A percentile compares a stretch with the other conserved stretches of the same genome.
Evolutionary conservation across 2,329 filamentous ascomycete genomes (phyloP).

Genomic region (Aspergillus sp.): DNA sequence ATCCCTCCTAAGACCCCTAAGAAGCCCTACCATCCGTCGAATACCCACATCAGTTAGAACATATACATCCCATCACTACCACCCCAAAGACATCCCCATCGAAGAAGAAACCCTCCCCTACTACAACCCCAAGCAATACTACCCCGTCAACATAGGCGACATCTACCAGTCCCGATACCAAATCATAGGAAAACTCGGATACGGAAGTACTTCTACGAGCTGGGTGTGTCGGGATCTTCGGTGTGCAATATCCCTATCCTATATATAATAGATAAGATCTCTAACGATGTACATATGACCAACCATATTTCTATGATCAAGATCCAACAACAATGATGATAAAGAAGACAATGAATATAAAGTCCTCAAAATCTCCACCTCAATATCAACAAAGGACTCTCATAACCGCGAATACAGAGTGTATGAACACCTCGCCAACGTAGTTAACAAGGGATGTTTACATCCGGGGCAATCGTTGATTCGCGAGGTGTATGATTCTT

Average conservation of each 20-base stretch:
- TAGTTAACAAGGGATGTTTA: conserved; percentile 16
- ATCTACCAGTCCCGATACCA: conserved; percentile 42
- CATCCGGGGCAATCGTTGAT: conserved; percentile 31
- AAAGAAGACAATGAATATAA: conserved; percentile 23
- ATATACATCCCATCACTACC: too few relatives aligned
- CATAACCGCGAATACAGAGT: conserved; percentile 29
- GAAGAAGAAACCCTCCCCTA: conserved; percentile 36
- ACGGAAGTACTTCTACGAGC: conserved; percentile 46
- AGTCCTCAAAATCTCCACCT: conserved; percentile 36
- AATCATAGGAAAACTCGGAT: conserved; percentile 43
- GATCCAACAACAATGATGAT: too few relatives aligned
- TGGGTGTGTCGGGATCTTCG: conserved; percentile 47
- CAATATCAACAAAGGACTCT: conserved; percentile 11
- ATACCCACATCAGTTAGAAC: too few relatives aligned
- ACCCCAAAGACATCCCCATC: neutral
- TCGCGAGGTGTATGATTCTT: conserved; percentile 35
- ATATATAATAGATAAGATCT: neutral
- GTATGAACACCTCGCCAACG: conserved; percentile 29
- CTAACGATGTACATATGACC: neutral
- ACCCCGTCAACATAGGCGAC: conserved; percentile 43
- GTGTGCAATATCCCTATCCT: conserved; percentile 15
- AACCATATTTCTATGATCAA: neutral
- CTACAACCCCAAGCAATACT: conserved; percentile 41
- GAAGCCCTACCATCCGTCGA: too few relatives aligned
- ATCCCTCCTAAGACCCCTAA: too few relatives aligned